These are phyloP conservation scores for Vigna hirtella DNA, from an alignment of 306 rosid genomes.

Conservation along the genomic window DNA sequence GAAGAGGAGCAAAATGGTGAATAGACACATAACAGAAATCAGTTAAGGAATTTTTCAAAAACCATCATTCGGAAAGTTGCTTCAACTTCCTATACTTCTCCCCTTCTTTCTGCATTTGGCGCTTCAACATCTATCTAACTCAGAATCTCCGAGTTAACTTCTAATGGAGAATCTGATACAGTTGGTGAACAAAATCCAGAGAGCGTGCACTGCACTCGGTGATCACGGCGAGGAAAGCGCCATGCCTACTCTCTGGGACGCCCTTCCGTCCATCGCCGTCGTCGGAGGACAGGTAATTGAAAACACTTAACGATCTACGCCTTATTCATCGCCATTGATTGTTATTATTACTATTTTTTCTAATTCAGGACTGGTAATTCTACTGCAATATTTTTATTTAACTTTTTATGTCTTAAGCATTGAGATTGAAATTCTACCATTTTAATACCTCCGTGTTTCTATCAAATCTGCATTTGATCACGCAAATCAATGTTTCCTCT, in stretches of 20 bases:
- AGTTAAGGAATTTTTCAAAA: conserved; percentile 31
- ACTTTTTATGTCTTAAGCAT: not conserved
- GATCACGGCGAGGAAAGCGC: conserved; percentile 95
- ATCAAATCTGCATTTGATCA: not conserved
- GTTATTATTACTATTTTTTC: not conserved
- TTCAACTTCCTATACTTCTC: conserved; percentile 5
- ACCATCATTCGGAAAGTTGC: conserved; percentile 48
- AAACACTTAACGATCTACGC: not conserved
- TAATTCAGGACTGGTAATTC: not conserved
- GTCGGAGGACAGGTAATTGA: conserved; percentile 93
- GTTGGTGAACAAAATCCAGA: conserved; percentile 92
- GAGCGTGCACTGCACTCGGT: conserved; percentile 98
- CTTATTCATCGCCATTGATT: not conserved
- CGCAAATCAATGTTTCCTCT: not conserved
- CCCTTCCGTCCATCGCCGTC: conserved; percentile 97
- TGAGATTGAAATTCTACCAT: not conserved
- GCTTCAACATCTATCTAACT: conserved; percentile 20
- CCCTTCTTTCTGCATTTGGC: conserved; percentile 25
- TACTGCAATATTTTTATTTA: not conserved
- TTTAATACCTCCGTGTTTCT: not conserved
- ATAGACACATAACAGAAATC: conserved; percentile 41
- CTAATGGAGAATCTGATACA: conserved; percentile 91
- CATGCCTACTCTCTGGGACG: conserved; percentile 96
- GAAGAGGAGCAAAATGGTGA: conserved; percentile 41
- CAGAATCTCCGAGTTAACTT: conserved; percentile 11